phyloP scores from a whole-genome alignment of 148 eudicot species.

The Cornus florida region DNA sequence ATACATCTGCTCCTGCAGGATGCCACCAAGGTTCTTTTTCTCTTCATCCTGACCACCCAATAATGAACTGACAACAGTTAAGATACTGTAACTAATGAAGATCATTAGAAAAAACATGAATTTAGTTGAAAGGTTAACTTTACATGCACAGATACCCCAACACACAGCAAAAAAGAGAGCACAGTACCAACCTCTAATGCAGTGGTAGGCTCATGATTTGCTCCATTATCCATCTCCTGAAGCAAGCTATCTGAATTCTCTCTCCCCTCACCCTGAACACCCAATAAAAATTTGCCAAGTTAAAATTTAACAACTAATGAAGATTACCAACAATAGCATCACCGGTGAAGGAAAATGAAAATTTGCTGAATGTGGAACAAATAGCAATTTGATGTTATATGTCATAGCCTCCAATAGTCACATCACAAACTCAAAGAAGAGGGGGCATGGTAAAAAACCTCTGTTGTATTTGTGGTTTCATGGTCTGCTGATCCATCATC shows the following conservation, averaged over 20 bases:
- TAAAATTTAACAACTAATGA: background rate
- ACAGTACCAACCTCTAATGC: slow-evolving; percentile 32
- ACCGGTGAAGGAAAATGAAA: background rate
- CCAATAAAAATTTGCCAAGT: slow-evolving; percentile 1
- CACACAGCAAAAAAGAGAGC: background rate
- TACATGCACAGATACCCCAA: background rate
- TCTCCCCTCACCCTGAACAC: slow-evolving; percentile 35
- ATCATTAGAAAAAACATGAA: background rate
- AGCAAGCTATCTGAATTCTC: slow-evolving; percentile 24
- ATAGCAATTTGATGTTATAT: background rate
- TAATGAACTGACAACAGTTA: background rate
- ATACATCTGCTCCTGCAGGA: slow-evolving; percentile 12
- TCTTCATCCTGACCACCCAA: slow-evolving; percentile 22
- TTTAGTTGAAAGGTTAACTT: background rate
- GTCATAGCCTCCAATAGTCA: background rate
- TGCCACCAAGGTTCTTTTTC: slow-evolving; percentile 6
- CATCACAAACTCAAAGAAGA: background rate
- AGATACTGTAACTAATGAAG: background rate
- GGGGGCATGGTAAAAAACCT: slow-evolving; percentile 25
- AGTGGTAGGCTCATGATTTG: slow-evolving; percentile 10
- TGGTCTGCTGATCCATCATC: slow-evolving; percentile 24
- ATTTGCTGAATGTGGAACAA: background rate
- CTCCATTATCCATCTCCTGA: slow-evolving; percentile 22
- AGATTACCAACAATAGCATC: background rate
- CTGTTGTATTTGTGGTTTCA: slow-evolving; percentile 9